Evolutionary conservation across 2,329 filamentous ascomycete species (phyloP), one percentile per base, ranked within the genome.

Genomic region (Akanthomyces uredinophilus): DNA sequence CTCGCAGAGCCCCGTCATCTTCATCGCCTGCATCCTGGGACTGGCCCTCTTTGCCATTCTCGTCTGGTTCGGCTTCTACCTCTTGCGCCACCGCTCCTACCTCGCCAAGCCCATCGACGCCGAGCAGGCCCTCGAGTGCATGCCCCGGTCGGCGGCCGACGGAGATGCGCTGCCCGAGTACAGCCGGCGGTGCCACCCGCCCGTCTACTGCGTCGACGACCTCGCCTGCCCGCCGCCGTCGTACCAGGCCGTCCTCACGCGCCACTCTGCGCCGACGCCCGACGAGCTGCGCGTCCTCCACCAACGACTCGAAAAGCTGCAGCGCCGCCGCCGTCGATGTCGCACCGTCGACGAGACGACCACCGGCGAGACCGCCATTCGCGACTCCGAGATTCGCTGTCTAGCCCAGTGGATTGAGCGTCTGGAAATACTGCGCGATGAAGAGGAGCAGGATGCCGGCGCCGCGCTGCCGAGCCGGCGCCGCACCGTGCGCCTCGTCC

Each of bases 371-470:
- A 55, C 39, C 14, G 50, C 61, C 10, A 63, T 64, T 11, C 62
- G 60, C 22, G 29, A 51, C 13, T 61, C 64, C 11, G 63, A 66
- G 27, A 60, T 64, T 22, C 60, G 49, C 3, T 39, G 50, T 43
- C 53, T 67, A 11, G 22, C 51, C 24, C 52, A n/a, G 18, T 66
- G 66, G 64, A 67, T 66, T 5, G 43, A 58, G 24, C 51, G 61
- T 13, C 61, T 66, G 39, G 63, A 67, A 43, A 29, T 27, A 27
- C 35, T 60, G 39, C 18, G 50, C 13, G 41, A 55, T 1, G 16
- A 47, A 7, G 43, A 37, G 29, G 61, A 39, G 51, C 29, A 54
- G 37, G 24, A 39, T 22, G 37, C 20, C 24, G 41, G 52, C 18
- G 24, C 22, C 32, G 20, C 32, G 29, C 32, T 27, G 29, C 20